These are phyloP conservation scores for Stephania yunnanensis DNA, from an alignment of 164 flowering plant genomes.

Conservation along the genomic window DNA sequence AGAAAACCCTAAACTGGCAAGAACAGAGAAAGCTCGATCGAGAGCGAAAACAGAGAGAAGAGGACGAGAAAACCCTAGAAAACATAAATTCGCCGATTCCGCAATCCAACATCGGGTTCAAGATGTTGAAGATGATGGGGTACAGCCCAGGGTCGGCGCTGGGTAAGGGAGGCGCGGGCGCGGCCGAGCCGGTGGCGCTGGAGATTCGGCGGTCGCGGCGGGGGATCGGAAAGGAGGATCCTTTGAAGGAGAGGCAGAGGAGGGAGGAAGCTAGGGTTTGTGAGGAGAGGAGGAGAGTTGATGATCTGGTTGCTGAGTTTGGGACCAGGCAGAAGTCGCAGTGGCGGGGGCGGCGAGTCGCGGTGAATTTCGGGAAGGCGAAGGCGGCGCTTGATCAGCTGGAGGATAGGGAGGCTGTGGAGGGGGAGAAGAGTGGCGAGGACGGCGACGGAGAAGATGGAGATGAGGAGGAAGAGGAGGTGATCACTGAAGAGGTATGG, in stretches of 20 bases:
- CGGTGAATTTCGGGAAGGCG: constrained; percentile 62
- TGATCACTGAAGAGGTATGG: constrained; percentile 75
- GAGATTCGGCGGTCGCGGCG: constrained; percentile 78
- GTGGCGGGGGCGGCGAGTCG: constrained; percentile 57
- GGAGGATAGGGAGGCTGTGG: constrained; percentile 65
- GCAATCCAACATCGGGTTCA: constrained; percentile 82
- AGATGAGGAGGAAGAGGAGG: constrained; percentile 55
- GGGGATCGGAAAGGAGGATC: constrained; percentile 76
- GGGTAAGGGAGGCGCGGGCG: constrained; percentile 64
- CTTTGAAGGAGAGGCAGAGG: constrained; percentile 60
- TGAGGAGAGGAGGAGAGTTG: constrained; percentile 38
- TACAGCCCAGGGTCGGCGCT: constrained; percentile 76
- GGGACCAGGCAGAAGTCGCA: constrained; percentile 63
- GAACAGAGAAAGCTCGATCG: constrained; percentile 48
- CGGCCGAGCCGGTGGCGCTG: constrained; percentile 66
- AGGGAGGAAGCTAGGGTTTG: constrained; percentile 39
- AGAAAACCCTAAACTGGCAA: constrained; percentile 45
- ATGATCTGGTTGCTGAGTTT: constrained; percentile 59
- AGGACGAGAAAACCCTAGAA: constrained; percentile 65
- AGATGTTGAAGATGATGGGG: constrained; percentile 87
- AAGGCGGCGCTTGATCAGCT: constrained; percentile 64
- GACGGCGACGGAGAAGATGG: constrained; percentile 45
- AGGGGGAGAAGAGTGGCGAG: constrained; percentile 36
- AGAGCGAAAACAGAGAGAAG: constrained; percentile 59
- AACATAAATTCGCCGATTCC: constrained; percentile 64